Evolutionary conservation across 805 yeast species (phyloP), one percentile per base, ranked within the genome.

Genomic region (Saccharomycopsis guyanensis): DNA sequence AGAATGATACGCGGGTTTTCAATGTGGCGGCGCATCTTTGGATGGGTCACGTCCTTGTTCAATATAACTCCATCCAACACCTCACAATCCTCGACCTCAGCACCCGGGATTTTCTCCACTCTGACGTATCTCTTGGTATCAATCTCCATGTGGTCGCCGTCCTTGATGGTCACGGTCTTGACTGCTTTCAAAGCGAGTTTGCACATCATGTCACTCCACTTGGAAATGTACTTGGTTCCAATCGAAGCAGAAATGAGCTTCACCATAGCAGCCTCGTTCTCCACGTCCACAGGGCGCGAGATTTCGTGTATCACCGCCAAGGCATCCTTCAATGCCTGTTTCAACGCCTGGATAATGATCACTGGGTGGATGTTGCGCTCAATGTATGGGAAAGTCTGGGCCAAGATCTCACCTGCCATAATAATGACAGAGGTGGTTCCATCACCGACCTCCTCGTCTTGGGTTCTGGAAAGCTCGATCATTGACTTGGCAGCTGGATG

Each of bases 401-500:
- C 96, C 51, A 93, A 71, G 48, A 93, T 87, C 64, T 93, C 98
- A 53, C 98, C 98, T 16, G 98, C 97, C 47, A 91, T 70, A 53
- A 93, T 91, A 59, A 93, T 93, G 45, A 93, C 99, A 6, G 96
- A 83, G 22, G 99, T 93, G 50, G 99, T 89, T 52, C 97, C 97
- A 60, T 93, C 99, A 23, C 54, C 54, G 49, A 78, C 98, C 68
- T 91, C 98, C 68, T 91, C 98, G 62, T 91, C 98, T 69, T 91
- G 97, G 4, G 98, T 89, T 68, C 98, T 78, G 58, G 93, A 80
- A 55, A 93, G 76, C 68, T 93, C 98, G 60, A 93, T 85, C 97
- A 93, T 93, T 27, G 95, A 84, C 68, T 93, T 93, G 40, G 99
- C 99, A 3, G 98, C 99, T 8, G 99, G 98, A 63, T 93, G 98